A percentile compares a stretch with the other conserved stretches of the same genome.
phyloP scores from a whole-genome alignment of 768 basidiomycete genomes.

The Agaricus blazei region DNA sequence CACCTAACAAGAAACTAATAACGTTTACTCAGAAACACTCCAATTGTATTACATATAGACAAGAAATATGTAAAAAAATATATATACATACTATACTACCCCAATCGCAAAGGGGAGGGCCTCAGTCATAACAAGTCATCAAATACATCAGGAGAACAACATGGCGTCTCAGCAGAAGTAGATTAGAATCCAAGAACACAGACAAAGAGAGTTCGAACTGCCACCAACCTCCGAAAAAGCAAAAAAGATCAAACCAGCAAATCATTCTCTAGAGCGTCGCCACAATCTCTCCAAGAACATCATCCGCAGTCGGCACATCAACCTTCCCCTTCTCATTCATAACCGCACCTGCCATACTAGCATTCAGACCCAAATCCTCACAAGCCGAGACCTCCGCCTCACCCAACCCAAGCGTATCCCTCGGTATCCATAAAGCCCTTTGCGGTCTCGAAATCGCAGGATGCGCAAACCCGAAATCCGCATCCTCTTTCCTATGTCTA shows the following conservation, averaged over 20 bases:
- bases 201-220: background rate
- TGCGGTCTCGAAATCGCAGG: slow-evolving; percentile 76
- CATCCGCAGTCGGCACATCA: slow-evolving; percentile 28
- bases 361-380: slow-evolving; percentile 53
- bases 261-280: background rate
- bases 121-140: no score
- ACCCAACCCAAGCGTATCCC: slow-evolving; percentile 59
- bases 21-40: no score
- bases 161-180: no score
- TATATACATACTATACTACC: no score
- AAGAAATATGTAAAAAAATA: no score
- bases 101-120: no score
- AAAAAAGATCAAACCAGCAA: background rate
- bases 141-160: no score
- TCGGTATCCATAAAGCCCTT: slow-evolving; percentile 80
- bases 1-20: no score
- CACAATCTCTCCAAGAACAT: slow-evolving; percentile 14
- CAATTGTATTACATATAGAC: no score
- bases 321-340: slow-evolving; percentile 33
- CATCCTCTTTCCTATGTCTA: slow-evolving; percentile 21
- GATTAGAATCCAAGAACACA: background rate
- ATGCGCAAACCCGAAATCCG: slow-evolving; percentile 76
- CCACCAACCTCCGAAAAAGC: background rate
- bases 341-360: slow-evolving; percentile 29
- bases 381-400: slow-evolving; percentile 53